phyloP scores from a whole-genome alignment of 2,329 filamentous ascomycete genomes.

The Blastomyces gilchristii region DNA sequence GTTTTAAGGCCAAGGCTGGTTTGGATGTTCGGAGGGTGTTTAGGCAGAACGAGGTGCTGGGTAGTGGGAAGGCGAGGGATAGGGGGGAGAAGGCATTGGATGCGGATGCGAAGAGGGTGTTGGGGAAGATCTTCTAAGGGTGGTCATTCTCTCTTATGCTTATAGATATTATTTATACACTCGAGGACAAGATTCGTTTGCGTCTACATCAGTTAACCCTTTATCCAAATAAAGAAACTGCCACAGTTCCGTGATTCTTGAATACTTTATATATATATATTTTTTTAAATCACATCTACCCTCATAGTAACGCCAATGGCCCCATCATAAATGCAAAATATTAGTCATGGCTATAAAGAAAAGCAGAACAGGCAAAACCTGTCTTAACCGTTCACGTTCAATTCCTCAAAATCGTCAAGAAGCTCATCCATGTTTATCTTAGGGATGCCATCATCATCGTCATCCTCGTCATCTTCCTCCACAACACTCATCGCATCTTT shows the following conservation, averaged over 20 bases:
- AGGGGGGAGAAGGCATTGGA: slow-evolving; percentile 20
- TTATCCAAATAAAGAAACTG: neutral
- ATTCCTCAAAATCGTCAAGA: slow-evolving; percentile 86
- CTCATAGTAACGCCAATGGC: neutral
- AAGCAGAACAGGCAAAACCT: neutral
- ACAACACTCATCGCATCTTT: slow-evolving; percentile 29
- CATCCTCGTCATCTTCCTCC: slow-evolving; percentile 47
- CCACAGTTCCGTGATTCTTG: neutral
- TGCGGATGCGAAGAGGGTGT: slow-evolving; percentile 33
- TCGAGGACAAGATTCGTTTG: neutral
- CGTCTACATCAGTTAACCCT: too few species aligned
- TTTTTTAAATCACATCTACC: neutral
- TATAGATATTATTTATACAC: neutral
- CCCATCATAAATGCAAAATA: slow-evolving; percentile 7
- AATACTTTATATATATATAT: neutral
- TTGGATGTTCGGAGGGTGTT: slow-evolving; percentile 26
- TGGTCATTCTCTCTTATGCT: neutral
- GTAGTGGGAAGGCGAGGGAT: slow-evolving; percentile 13
- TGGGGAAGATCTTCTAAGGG: slow-evolving; percentile 38
- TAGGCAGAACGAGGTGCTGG: slow-evolving; percentile 34
- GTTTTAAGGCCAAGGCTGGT: slow-evolving; percentile 17
- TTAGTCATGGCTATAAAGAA: neutral
- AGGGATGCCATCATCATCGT: slow-evolving; percentile 56
- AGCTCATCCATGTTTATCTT: slow-evolving; percentile 69
- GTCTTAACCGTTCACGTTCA: slow-evolving; percentile 48